phyloP scores from a whole-genome alignment of 352 stramenopile species.

The Phytopythium montanum region DNA sequence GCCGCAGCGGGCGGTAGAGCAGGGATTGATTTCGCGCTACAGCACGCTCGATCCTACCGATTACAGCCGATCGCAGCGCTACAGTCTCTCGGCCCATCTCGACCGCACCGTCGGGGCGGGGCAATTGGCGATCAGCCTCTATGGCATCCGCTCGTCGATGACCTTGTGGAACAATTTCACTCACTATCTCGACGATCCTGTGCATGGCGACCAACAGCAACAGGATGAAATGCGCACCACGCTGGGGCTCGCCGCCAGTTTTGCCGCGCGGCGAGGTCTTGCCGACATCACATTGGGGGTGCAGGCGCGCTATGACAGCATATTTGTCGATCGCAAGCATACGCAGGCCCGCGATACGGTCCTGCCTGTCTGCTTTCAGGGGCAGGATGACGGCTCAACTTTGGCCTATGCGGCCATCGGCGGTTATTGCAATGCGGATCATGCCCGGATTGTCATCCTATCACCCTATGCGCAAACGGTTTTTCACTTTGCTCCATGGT shows the following conservation, averaged over 20 bases:
- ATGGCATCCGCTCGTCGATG: constrained; percentile 3
- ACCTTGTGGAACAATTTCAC: constrained; percentile 4
- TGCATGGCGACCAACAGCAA: constrained; percentile 3
- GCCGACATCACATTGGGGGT: constrained; percentile 3
- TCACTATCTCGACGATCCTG: constrained; percentile 3
- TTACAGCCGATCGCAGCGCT: constrained; percentile 3
- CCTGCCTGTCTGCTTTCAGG: constrained; percentile 3
- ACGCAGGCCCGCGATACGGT: constrained; percentile 2
- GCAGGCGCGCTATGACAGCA: constrained; percentile 2
- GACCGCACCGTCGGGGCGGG: constrained; percentile 1
- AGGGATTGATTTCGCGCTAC: constrained; percentile 3
- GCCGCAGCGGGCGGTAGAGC: constrained; percentile 1
- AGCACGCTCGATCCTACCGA: constrained; percentile 3
- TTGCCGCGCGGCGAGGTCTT: constrained; percentile 2
- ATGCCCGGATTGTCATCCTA: constrained; percentile 3
- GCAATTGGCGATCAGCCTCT: constrained; percentile 3
- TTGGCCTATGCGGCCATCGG: constrained; percentile 2
- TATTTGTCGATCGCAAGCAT: constrained; percentile 4
- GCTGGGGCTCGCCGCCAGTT: constrained; percentile 2
- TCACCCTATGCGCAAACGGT: constrained; percentile 3
- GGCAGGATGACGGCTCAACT: constrained; percentile 3
- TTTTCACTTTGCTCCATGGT: constrained; percentile 4
- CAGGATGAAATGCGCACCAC: constrained; percentile 3
- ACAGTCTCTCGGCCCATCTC: constrained; percentile 3
- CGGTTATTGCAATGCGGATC: constrained; percentile 3